These are phyloP conservation scores for Parmelia sp. DNA, from an alignment of 495 filamentous ascomycete genomes.

Conservation along the genomic window DNA sequence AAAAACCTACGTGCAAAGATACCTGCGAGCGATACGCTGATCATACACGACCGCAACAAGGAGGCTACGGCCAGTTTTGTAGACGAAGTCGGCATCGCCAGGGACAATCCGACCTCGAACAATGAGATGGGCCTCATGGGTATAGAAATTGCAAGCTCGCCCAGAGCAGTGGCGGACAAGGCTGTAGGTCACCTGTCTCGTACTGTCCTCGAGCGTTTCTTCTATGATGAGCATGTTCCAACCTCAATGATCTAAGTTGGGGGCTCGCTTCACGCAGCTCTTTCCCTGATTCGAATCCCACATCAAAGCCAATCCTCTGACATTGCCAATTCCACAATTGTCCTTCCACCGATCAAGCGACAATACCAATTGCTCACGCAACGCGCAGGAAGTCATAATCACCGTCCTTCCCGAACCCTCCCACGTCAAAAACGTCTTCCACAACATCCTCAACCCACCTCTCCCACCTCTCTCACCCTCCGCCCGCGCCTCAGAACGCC, in stretches of 20 bases:
- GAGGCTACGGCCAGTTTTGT: constrained; percentile 53
- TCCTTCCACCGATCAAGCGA: background rate
- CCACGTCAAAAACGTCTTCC: constrained; percentile 70
- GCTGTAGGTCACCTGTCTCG: constrained; percentile 48
- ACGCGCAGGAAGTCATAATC: constrained; percentile 62
- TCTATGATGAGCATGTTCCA: constrained; percentile 50
- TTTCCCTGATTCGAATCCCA: constrained; percentile 48
- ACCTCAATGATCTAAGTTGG: constrained; percentile 56
- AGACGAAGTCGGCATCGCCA: constrained; percentile 44
- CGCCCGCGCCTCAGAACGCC: constrained; percentile 31
- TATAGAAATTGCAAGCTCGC: constrained; percentile 52
- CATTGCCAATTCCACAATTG: constrained; percentile 8
- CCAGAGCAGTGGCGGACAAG: constrained; percentile 59
- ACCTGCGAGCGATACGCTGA: constrained; percentile 57
- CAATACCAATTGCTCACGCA: background rate
- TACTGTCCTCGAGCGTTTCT: constrained; percentile 19
- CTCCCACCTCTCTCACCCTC: constrained; percentile 14
- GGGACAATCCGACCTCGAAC: constrained; percentile 21
- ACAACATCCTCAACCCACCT: constrained; percentile 48
- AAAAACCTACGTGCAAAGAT: constrained; percentile 75
- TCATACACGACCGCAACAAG: constrained; percentile 69
- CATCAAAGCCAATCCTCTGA: constrained; percentile 63
- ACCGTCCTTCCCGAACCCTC: constrained; percentile 75
- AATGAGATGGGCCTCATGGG: constrained; percentile 32
- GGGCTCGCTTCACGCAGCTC: constrained; percentile 33